Evolutionary conservation across 306 rosid genomes (phyloP), one percentile per base, ranked within the genome.

Genomic region (Ochetophila trinervis): DNA sequence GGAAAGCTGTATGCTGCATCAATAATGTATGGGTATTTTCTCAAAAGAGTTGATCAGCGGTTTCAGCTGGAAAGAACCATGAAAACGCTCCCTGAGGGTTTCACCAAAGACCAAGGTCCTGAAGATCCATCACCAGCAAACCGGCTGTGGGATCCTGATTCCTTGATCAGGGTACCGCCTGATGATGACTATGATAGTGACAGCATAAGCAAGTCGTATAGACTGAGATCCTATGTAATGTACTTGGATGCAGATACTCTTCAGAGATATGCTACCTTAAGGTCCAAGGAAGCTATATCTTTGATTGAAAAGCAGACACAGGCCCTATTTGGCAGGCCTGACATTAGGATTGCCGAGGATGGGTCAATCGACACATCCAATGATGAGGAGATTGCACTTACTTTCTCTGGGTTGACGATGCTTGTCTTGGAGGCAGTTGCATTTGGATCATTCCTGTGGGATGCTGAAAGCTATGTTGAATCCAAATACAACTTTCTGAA

Each of bases 1-100:
- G 98, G 97, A 35, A 93, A 93, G 86, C 75, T 93, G 55, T 93
- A 93, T 79, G 98, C 98, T 54, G 96, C 98, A 81, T 93, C 98
- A 16, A 84, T 93, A 59, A 93, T 93, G 96, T 93, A 93, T 17
- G 98, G 98, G 61, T 93, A 93, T 73, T 93, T 93, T 59, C 94
- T 93, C 52, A 89, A 75, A 79, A 87, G 98, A 77, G 96, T 93
- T 35, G 98, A 93, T 76, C 85, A 93, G 37, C 84, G 98, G 67
- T 93, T 75, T 75, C 98, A 93, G 72, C 98, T 93, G 4, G 97
- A 93, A 72, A 84, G 90, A 73, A 72, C 81, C 51, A 76, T 85
- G 91, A 86, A 88, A 60, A 93, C 88, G 55, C 91, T 87, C 73
- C 94, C 99, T 12, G 66, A 79, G 72, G 91, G 84, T 35, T 75